Evolutionary conservation across 305 asterid genomes (phyloP).

Genomic region (Fraxinus velutina): DNA sequence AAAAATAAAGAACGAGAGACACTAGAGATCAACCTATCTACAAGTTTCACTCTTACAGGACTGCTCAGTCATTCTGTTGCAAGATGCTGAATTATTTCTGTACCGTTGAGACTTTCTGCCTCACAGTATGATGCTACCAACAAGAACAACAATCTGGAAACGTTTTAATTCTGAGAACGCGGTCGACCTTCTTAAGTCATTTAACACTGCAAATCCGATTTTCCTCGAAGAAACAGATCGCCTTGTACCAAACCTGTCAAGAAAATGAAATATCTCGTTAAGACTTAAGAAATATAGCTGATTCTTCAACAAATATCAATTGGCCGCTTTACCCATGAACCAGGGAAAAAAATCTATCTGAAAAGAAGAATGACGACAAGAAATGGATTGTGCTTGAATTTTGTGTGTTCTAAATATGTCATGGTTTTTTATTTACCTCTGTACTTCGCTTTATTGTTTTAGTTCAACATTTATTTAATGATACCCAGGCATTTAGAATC

Average conservation of each 20-base stretch:
- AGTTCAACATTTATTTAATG: not conserved
- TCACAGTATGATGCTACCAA: slow-evolving; percentile 1
- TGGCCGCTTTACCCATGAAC: not conserved
- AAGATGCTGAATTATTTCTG: slow-evolving; percentile 24
- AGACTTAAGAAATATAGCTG: not conserved
- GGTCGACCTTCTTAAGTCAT: not conserved
- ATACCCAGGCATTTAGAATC: not conserved
- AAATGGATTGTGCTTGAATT: not conserved
- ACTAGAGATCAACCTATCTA: slow-evolving; percentile 30
- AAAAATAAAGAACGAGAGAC: not conserved
- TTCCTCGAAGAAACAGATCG: not conserved
- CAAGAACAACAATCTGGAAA: slow-evolving; percentile 9
- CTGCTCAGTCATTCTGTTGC: not conserved
- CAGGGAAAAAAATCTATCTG: not conserved
- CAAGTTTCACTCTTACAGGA: not conserved
- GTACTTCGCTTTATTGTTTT: not conserved
- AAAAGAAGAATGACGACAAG: not conserved
- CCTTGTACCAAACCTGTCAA: not conserved
- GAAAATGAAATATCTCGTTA: not conserved
- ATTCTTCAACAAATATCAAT: not conserved
- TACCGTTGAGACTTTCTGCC: slow-evolving; percentile 15
- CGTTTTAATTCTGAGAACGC: slow-evolving; percentile 7
- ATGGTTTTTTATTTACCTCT: not conserved
- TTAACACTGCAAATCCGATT: slow-evolving; percentile 15
- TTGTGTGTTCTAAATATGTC: not conserved